phyloP scores from a whole-genome alignment of 2,329 filamentous ascomycete genomes.

The Aspergillus sclerotialis region DNA sequence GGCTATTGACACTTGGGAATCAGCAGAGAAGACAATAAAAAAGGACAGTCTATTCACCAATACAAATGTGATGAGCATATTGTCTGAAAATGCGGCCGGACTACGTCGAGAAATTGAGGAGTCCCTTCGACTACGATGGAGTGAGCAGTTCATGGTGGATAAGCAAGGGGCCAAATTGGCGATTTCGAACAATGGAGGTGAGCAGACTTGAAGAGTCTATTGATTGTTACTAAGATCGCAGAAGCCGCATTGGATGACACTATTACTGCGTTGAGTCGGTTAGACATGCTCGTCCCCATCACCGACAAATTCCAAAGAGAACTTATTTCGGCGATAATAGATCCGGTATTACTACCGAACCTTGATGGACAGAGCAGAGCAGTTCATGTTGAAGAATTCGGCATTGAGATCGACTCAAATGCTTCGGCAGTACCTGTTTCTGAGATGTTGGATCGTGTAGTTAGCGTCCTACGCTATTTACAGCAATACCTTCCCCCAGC shows the following conservation, averaged over 20 bases:
- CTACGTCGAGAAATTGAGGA: constrained; percentile 61
- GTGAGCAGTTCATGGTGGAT: constrained; percentile 58
- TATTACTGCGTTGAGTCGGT: constrained; percentile 22
- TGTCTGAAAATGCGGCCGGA: constrained; percentile 59
- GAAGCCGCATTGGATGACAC: constrained; percentile 20
- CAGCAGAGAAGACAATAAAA: constrained; percentile 28
- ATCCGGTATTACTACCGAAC: constrained; percentile 24
- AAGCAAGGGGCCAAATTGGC: constrained; percentile 47
- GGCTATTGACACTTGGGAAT: constrained; percentile 44
- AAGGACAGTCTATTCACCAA: constrained; percentile 23
- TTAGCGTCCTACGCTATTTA: constrained; percentile 44
- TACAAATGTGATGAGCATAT: constrained; percentile 43
- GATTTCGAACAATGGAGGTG: constrained; percentile 47
- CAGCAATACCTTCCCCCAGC: constrained; percentile 43
- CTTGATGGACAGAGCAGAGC: constrained; percentile 16
- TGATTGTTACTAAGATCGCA: constrained; percentile 7
- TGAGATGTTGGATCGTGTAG: constrained; percentile 38
- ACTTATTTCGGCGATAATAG: constrained; percentile 23
- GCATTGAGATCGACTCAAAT: constrained; percentile 19
- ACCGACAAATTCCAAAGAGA: constrained; percentile 27
- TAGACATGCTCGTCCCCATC: constrained; percentile 24
- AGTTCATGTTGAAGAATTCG: constrained; percentile 20
- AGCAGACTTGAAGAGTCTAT: constrained; percentile 15
- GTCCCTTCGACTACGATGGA: constrained; percentile 65
- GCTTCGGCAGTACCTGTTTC: constrained; percentile 20